Evolutionary conservation across 345 rosid species (phyloP).

Genomic region (Dipteronia sinensis): DNA sequence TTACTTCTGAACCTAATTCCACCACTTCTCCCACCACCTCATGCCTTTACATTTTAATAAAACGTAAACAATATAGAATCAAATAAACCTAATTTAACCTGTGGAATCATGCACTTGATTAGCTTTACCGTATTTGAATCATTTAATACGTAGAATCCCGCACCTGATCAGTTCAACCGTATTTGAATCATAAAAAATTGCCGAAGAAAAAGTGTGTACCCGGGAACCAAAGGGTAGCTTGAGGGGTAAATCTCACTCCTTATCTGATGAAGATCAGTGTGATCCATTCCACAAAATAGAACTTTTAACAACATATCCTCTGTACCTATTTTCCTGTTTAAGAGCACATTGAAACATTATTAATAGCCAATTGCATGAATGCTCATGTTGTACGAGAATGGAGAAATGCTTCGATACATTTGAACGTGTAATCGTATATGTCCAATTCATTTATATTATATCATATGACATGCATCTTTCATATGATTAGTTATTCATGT

Average conservation of each 20-base stretch:
- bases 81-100: background rate
- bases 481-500: no score
- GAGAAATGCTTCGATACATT: no score
- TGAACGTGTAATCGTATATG: no score
- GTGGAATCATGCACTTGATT: no score
- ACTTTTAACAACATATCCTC: conserved; percentile 55
- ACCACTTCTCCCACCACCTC: conserved; percentile 76
- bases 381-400: background rate
- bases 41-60: conserved; percentile 44
- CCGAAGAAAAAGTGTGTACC: conserved; percentile 38
- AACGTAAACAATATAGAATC: background rate
- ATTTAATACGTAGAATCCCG: no score
- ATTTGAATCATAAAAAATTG: background rate
- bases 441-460: no score
- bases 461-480: no score
- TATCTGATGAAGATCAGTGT: conserved; percentile 69
- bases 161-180: no score
- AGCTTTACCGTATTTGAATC: no score
- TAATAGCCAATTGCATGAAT: background rate
- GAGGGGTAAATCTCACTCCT: conserved; percentile 62
- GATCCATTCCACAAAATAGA: conserved; percentile 54
- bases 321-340: conserved; percentile 48
- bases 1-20: conserved; percentile 70
- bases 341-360: background rate
- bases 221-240: conserved; percentile 77